phyloP scores from a whole-genome alignment of 495 filamentous ascomycete genomes.

The Daldinia childiae region DNA sequence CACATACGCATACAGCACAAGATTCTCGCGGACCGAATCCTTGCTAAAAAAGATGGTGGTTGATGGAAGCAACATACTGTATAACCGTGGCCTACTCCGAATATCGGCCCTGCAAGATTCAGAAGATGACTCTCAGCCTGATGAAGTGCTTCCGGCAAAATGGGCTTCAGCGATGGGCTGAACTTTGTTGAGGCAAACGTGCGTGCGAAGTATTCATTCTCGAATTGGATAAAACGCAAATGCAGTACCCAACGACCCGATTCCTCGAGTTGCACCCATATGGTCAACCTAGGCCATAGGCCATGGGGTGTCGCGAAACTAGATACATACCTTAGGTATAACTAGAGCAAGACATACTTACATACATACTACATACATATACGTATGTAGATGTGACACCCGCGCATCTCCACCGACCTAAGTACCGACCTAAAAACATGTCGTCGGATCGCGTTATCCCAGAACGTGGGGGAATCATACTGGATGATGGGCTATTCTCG shows the following conservation, averaged over 20 bases:
- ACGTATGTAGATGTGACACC: slow-evolving; percentile 19
- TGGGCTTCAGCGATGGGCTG: slow-evolving; percentile 12
- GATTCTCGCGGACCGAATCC: slow-evolving; percentile 30
- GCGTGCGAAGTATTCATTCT: slow-evolving; percentile 22
- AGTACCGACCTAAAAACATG: slow-evolving; percentile 17
- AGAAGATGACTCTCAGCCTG: slow-evolving; percentile 21
- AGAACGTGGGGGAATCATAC: slow-evolving; percentile 51
- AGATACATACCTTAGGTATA: not conserved
- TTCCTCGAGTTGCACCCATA: slow-evolving; percentile 15
- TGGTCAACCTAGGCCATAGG: slow-evolving; percentile 4
- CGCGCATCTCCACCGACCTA: slow-evolving; percentile 34
- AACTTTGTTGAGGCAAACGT: slow-evolving; percentile 18
- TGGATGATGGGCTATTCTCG: slow-evolving; percentile 44
- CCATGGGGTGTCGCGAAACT: slow-evolving; percentile 5
- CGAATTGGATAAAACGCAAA: slow-evolving; percentile 30
- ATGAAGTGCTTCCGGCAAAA: slow-evolving; percentile 29
- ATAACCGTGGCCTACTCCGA: slow-evolving; percentile 25
- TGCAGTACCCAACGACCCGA: slow-evolving; percentile 26
- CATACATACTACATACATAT: not conserved
- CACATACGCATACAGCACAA: slow-evolving; percentile 22
- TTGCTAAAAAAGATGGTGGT: slow-evolving; percentile 18
- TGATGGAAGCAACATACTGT: slow-evolving; percentile 15
- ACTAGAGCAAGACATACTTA: slow-evolving; percentile 17
- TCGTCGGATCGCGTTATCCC: slow-evolving; percentile 41
- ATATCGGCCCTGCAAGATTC: slow-evolving; percentile 27